Conservation (phyloP, 2,329 filamentous ascomycete genomes). For the Cercospora nicotianae region DNA sequence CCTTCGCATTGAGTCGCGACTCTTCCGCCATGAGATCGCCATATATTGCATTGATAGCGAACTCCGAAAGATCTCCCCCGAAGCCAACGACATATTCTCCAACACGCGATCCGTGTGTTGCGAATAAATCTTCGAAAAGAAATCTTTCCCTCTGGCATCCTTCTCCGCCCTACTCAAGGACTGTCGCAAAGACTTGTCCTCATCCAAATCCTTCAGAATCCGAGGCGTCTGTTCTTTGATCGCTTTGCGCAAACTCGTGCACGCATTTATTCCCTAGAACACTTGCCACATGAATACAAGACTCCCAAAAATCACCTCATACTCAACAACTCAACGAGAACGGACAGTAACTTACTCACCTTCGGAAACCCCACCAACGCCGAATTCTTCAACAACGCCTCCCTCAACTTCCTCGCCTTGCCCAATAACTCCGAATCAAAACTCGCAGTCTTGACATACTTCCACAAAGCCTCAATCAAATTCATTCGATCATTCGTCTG, state of each 20-base stretch:
- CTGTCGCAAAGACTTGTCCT: slow-evolving; percentile 20
- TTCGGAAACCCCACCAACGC: slow-evolving; percentile 26
- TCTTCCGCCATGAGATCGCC: slow-evolving; percentile 28
- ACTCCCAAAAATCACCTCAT: background rate
- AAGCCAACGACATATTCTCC: slow-evolving; percentile 24
- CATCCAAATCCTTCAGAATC: slow-evolving; percentile 16
- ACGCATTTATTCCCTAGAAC: slow-evolving; percentile 24
- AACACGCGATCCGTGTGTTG: slow-evolving; percentile 27
- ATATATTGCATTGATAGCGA: slow-evolving; percentile 26
- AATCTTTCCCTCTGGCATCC: slow-evolving; percentile 21
- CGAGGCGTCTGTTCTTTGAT: slow-evolving; percentile 15
- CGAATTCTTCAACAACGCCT: slow-evolving; percentile 23
- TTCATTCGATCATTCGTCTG: slow-evolving; percentile 27
- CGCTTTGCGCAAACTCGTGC: slow-evolving; percentile 19
- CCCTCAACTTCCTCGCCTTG: slow-evolving; percentile 21
- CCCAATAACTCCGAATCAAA: slow-evolving; percentile 12
- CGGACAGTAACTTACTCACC: slow-evolving; percentile 1
- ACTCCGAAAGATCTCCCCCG: slow-evolving; percentile 26
- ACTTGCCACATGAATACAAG: background rate
- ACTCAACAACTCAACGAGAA: background rate
- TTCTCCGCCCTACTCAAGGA: slow-evolving; percentile 20
- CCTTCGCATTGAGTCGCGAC: slow-evolving; percentile 22
- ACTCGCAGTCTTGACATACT: slow-evolving; percentile 12
- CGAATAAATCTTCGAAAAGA: slow-evolving; percentile 26
- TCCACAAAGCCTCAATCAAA: slow-evolving; percentile 17